phyloP scores from a whole-genome alignment of 2,329 filamentous ascomycete species.

The Cordyceps javanica region DNA sequence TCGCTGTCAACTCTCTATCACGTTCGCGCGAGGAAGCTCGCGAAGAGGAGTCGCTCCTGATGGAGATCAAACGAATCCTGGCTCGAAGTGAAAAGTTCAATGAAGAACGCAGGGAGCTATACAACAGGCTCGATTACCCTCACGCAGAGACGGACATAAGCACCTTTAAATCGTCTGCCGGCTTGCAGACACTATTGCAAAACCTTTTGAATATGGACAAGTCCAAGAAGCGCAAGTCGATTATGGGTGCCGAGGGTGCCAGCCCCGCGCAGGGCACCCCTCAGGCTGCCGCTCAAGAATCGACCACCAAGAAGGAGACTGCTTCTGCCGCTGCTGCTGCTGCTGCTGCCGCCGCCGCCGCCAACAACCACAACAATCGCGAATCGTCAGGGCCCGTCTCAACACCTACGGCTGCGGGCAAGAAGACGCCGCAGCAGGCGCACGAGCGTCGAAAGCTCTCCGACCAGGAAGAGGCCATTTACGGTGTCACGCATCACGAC shows the following conservation, averaged over 20 bases:
- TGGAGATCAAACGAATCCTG: constrained; percentile 88
- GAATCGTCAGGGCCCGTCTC: constrained; percentile 29
- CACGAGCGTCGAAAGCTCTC: constrained; percentile 64
- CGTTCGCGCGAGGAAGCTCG: constrained; percentile 81
- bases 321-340: constrained; percentile 48
- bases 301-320: constrained; percentile 42
- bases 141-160: constrained; percentile 62
- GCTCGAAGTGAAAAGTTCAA: constrained; percentile 80
- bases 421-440: constrained; percentile 42
- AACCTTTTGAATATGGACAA: constrained; percentile 80
- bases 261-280: constrained; percentile 38
- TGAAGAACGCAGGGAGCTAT: constrained; percentile 81
- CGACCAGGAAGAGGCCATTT: constrained; percentile 68
- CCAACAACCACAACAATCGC: constrained; percentile 19
- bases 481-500: constrained; percentile 81
- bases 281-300: constrained; percentile 31
- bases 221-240: constrained; percentile 77
- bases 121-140: constrained; percentile 79
- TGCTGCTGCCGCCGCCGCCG: constrained; percentile 15
- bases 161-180: constrained; percentile 74
- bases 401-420: constrained; percentile 36
- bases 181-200: constrained; percentile 72
- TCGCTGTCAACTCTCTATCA: constrained; percentile 72
- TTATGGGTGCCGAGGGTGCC: constrained; percentile 53
- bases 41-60: constrained; percentile 82